Conservation (phyloP, 2,329 filamentous ascomycete species). For the Ophiocordyceps camponoti-rufipedis region DNA sequence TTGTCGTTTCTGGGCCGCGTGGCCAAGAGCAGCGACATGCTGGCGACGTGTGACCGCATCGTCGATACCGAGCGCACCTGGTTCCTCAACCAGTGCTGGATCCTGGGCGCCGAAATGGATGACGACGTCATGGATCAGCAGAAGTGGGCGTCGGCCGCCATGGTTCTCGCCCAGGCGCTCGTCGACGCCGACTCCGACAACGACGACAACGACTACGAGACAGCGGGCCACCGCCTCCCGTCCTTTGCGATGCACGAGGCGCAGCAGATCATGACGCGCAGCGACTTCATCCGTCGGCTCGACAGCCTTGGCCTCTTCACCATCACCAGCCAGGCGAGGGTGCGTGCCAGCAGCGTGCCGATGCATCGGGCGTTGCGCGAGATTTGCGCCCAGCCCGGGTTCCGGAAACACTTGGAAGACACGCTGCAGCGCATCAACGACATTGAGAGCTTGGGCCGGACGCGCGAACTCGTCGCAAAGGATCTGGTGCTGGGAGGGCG, state of each 20-base stretch:
- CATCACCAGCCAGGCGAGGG: constrained; percentile 72
- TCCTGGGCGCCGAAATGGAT: constrained; percentile 59
- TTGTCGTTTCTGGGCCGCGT: constrained; percentile 78
- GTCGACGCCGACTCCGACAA: constrained; percentile 57
- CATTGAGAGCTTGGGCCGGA: constrained; percentile 84
- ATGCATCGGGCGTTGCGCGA: constrained; percentile 88
- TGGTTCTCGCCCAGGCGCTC: constrained; percentile 80
- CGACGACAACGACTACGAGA: constrained; percentile 24
- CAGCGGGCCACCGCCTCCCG: constrained; percentile 54
- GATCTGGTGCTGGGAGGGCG: constrained; percentile 74
- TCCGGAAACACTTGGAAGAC: constrained; percentile 63
- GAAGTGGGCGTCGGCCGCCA: constrained; percentile 84
- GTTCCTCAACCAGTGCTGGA: constrained; percentile 62
- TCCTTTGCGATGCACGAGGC: constrained; percentile 67
- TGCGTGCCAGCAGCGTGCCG: constrained; percentile 83
- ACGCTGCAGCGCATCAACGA: constrained; percentile 76
- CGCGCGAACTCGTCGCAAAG: constrained; percentile 89
- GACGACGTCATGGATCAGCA: constrained; percentile 98
- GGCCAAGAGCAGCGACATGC: constrained; percentile 71
- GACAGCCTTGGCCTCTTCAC: constrained; percentile 92
- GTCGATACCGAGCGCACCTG: constrained; percentile 54
- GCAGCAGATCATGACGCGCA: constrained; percentile 84
- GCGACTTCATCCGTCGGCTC: constrained; percentile 84
- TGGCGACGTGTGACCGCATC: constrained; percentile 58
- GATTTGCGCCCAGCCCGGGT: constrained; percentile 60